Base-by-base conservation (phyloP, 2,329 filamentous ascomycete species). In the Epichloe brachyelytri region DNA sequence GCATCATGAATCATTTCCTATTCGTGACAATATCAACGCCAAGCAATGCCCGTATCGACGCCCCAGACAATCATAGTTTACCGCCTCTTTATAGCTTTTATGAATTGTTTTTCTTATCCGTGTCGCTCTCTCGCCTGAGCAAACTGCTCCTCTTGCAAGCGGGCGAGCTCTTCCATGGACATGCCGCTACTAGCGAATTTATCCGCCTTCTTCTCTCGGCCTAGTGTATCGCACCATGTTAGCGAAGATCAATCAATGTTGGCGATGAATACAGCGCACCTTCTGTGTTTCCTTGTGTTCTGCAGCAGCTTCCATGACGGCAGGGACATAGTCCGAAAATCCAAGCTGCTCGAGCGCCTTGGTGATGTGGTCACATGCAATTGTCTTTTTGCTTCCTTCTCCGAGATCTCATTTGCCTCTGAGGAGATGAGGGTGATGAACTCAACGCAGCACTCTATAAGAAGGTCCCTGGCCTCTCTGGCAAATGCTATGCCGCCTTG, bases 381-480 rank as follows among this genome's bases (percentile, higher is more conserved):
- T 98, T 4, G 93, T 98, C 78, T 98, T 98, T 98, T 98, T 47
- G 90, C 88, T 63, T 98, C 93, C 69, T 95, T 95, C 67, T 98
- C 93, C 12, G 90, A 94, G 57, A 98, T 98, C 62, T 98, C 93
- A 69, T 98, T 98, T 55, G 93, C 93, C 72, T 98, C 91, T 46
- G 88, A 95, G n/a, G 90, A 96, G 60, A 98, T 86, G 62, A 98
- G 80, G 17, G 93, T 97, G 68, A 98, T 96, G 68, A 98, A 98
- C 68, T 98, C 93, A 62, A 98, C 91, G 64, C 93, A 98, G 72
- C 93, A 97, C 73, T 97, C 93, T 62, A 98, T 98, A 49, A 98
- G 77, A 3, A 97, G 77, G 64, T 98, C 93, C 54, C 93, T 85
- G 12, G 91, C 90, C 62, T 98, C 93, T 67, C 95, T 96, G 43